Conservation (phyloP, 192 early-diverging fungal species). For the Entomortierella chlamydospora region DNA sequence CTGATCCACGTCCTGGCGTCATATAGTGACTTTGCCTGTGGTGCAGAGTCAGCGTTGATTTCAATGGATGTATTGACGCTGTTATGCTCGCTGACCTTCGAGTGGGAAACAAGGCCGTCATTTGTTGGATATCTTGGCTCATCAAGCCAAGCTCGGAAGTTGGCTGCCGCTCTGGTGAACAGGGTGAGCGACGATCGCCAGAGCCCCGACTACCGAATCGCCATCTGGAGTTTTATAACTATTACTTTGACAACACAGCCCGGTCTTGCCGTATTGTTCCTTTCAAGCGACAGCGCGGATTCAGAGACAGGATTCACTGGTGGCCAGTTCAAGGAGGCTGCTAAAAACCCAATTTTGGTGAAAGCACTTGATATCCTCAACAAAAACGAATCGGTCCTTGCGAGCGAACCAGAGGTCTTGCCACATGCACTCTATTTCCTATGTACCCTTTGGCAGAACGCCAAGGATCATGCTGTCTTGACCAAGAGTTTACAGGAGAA, state of each 20-base stretch:
- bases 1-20: constrained; percentile 54
- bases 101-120: constrained; percentile 54
- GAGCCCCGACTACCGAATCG: constrained; percentile 29
- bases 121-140: constrained; percentile 63
- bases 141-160: constrained; percentile 52
- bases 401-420: constrained; percentile 50
- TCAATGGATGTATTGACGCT: constrained; percentile 60
- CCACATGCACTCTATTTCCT: constrained; percentile 61
- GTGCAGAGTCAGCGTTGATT: constrained; percentile 38
- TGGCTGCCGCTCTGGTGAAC: constrained; percentile 33
- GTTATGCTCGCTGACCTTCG: constrained; percentile 45
- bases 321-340: constrained; percentile 35
- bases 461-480: constrained; percentile 52
- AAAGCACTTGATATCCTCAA: constrained; percentile 56
- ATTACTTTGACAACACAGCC: constrained; percentile 57
- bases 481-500: constrained; percentile 54
- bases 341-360: constrained; percentile 50
- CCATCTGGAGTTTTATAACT: constrained; percentile 63
- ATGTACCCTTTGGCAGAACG: constrained; percentile 59
- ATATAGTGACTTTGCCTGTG: constrained; percentile 53
- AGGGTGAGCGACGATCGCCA: constrained; percentile 33
- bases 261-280: constrained; percentile 53
- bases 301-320: constrained; percentile 27
- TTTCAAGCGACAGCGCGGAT: constrained; percentile 39
- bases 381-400: constrained; percentile 35